Evolutionary conservation across 106 monocot genomes (phyloP), one percentile per base, ranked within the genome.

Genomic region (Allium cepa): DNA sequence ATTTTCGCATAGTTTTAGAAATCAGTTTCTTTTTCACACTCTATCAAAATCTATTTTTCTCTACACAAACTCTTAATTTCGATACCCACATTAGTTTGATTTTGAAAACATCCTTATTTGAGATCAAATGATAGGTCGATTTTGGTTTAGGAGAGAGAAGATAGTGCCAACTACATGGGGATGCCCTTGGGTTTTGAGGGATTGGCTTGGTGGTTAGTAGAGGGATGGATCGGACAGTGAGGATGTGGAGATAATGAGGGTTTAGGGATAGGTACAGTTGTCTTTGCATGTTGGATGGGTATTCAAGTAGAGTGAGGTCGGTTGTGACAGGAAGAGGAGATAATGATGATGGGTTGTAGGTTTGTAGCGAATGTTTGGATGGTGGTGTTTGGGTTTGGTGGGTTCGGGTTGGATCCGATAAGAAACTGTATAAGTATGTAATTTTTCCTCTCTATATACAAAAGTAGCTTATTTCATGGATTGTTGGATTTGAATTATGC

Each of bases 291-390:
- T 46, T 84, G 79, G 73, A 58, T 50, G 84, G 84, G 47, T 75
- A 78, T 46, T 53, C 52, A 16, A 68, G 58, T n/a, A 71, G 84
- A n/a, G 73, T 88, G 0, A 53, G 76, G 71, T 75, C 84, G n/a
- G 12, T 88, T 65, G 75, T 60, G 47, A 71, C 69, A 4, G 22
- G 48, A 15, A 2, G 12, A 46, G 12, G 2, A 17, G 50, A 52
- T 27, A 60, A 11, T 17, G 60, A 56, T 27, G 75, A 46, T 26
- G 64, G 63, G 53, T 81, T 65, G 26, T 17, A 73, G 51, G 81
- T 88, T 50, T 88, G 84, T 46, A 88, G 84, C 14, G 88, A 79
- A 17, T 76, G 81, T 50, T 63, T 77, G 66, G 88, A 88, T 14
- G 80, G 88, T 4, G 88, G 84, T 62, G 76, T 88, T 7, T 60